A percentile compares a stretch with the other conserved stretches of the same genome.
Evolutionary conservation across 1,284 basidiomycete genomes (phyloP).

Genomic region (Tetrapyrgos nigripes): DNA sequence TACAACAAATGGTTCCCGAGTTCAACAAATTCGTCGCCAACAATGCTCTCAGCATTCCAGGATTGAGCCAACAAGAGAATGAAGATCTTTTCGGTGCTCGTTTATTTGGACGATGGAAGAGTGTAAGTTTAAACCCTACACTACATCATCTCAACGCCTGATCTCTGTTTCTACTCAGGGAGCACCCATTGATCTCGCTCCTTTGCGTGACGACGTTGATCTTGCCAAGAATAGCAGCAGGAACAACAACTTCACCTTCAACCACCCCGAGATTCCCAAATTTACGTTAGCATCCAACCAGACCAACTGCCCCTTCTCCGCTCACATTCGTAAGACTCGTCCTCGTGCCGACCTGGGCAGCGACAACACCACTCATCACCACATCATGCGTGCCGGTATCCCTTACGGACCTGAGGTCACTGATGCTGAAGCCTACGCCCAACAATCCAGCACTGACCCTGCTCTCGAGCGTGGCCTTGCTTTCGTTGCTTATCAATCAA

Average conservation of each 20-base stretch:
- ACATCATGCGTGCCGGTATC: constrained; percentile 44
- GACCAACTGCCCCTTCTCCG: constrained; percentile 38
- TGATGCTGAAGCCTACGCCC: constrained; percentile 20
- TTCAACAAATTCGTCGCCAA: constrained; percentile 32
- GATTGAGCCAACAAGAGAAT: constrained; percentile 23
- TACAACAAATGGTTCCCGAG: constrained; percentile 27
- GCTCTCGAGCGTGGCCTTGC: constrained; percentile 33
- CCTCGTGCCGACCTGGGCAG: constrained; percentile 28
- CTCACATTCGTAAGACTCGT: constrained; percentile 38
- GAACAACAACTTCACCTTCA: constrained; percentile 45
- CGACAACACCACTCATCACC: constrained; percentile 13
- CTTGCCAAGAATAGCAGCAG: constrained; percentile 35
- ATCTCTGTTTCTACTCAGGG: constrained; percentile 18
- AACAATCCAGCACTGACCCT: constrained; percentile 18
- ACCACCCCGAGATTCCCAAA: constrained; percentile 18
- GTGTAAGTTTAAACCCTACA: constrained; percentile 16
- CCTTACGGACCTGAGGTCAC: constrained; percentile 44
- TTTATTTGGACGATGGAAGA: constrained; percentile 39
- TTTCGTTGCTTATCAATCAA: constrained; percentile 37
- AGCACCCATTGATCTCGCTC: constrained; percentile 43
- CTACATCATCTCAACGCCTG: background rate
- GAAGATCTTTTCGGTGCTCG: constrained; percentile 33
- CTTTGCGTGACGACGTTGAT: constrained; percentile 36
- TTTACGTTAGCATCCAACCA: constrained; percentile 25
- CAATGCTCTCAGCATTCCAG: constrained; percentile 21